Base-by-base conservation (phyloP, 768 basidiomycete species). In the Hericium coralloides region DNA sequence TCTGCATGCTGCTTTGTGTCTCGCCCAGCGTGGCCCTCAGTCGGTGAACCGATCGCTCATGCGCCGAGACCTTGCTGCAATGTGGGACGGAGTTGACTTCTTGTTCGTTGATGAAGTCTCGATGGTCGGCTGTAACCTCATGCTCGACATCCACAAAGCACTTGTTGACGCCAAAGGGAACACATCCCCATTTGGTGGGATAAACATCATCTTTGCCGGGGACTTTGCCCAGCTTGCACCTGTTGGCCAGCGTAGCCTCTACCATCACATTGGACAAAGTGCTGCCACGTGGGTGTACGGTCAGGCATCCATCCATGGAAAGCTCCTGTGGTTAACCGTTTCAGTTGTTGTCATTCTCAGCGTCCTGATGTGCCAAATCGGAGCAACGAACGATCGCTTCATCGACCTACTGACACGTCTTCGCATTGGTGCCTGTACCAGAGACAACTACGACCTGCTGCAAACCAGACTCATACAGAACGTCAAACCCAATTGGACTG, bases 81-180 rank as follows among this genome's bases (percentile, higher is more conserved):
- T 71, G 66, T 77, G 75, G 75, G 67, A 70, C 55, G 70, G 67
- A 14, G 73, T 76, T 2, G 68, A 75, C 55, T 73, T 67, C 57
- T 53, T 76, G 1, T 68, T 76, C 36, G 62, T 76, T 25, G 75
- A 77, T 55, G 68, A 69, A 43, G 59, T 77, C 0, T 77, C 74
- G 0, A 74, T 75, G 72, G 59, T 77, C 2, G 69, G 75, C 6
- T 72, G 72, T 20, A 23, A 56, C 0, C 47, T 75, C 1, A 14
- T 77, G 10, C 49, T 23, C 2, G 26, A 69, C 2, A 69, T 79
- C 12, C 69, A 66, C 54, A 55, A 70, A 20, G 71, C 72, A 0
- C 53, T 79, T 0, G 57, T 37, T 0, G 60, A 63, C 0, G 74
- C 72, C 0, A 76, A 72, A 57, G 71, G 66, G 18, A 65, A 60